Evolutionary conservation across 805 yeast genomes (phyloP).

Genomic region (Cyberlindnera bimundalis): DNA sequence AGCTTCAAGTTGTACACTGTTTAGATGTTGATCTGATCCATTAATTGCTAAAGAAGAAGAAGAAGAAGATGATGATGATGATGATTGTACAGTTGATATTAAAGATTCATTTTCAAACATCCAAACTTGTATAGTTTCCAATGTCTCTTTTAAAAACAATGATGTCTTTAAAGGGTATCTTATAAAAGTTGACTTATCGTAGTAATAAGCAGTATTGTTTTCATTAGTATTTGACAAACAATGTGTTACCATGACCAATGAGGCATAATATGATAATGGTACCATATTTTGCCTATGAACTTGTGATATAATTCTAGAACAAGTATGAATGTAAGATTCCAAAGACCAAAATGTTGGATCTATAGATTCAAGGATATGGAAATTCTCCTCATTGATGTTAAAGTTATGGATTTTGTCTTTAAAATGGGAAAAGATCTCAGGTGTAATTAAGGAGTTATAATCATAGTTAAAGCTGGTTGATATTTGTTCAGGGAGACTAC

Average conservation of each 20-base stretch:
- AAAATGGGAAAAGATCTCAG: neutral
- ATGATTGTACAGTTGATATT: neutral
- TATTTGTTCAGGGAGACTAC: too few species aligned
- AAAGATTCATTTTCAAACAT: neutral
- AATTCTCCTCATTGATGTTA: constrained; percentile 2
- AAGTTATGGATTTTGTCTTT: constrained; percentile 1
- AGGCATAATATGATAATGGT: constrained; percentile 9
- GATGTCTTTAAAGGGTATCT: too few species aligned
- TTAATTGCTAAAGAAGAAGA: too few species aligned
- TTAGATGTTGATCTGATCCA: too few species aligned
- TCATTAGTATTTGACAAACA: too few species aligned
- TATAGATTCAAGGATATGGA: constrained; percentile 9
- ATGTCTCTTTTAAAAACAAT: too few species aligned
- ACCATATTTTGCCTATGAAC: constrained; percentile 1
- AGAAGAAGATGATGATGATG: neutral
- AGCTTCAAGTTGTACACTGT: too few species aligned
- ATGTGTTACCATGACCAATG: constrained; percentile 5
- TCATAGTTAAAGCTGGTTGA: too few species aligned
- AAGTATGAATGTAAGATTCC: constrained; percentile 9
- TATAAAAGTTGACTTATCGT: neutral
- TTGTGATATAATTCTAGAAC: constrained; percentile 4
- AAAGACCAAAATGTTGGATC: constrained; percentile 18
- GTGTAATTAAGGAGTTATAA: too few species aligned
- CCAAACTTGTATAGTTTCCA: too few species aligned
- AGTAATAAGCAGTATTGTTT: neutral